Base-by-base conservation (phyloP, 176 grass and related monocot species). In the Pontederia crassipes region DNA sequence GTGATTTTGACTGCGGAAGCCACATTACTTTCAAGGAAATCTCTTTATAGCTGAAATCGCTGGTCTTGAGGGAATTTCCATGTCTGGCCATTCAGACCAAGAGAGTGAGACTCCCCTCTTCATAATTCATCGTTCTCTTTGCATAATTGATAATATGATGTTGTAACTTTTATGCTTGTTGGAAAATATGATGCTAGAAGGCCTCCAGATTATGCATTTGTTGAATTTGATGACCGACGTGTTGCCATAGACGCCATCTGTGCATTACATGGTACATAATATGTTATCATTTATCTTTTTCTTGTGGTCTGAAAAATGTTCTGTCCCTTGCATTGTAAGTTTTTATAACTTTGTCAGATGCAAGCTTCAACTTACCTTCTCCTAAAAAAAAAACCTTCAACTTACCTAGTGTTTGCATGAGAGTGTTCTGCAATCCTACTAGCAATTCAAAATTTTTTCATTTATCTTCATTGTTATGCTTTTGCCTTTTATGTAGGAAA, bases 121-220 rank as follows among this genome's bases (percentile, higher is more conserved):
- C n/a, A n/a, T n/a, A n/a, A n/a, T n/a, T 35, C 29, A 4, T 4
- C 29, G 4, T 35, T 35, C 29, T 35, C 2, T 35, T 35, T 35
- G 2, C 2, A 2, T 35, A 35, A 35, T 4, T 35, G 29, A 35
- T 35, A 35, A 35, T 35, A 35, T 35, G 2, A 35, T 35, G 29
- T 4, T 35, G 4, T 35, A 35, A 35, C 29, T 35, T 35, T 35
- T 35, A 35, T 35, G 29, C 29, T 35, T 35, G 4, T 35, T 35
- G 29, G 29, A 53, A 17, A 64, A 50, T 73, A 59, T 59, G 59
- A 64, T 73, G 71, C 71, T 73, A 29, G 71, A 55, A 73, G 71
- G 50, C 71, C 71, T 15, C 71, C 71, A 55, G 71, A 59, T 64
- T 73, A 73, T 73, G 71, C 59, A 26, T 73, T 73, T 64, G 49